Evolutionary conservation across 176 grass and related monocot genomes (phyloP).

Genomic region (Bothriochloa decipiens): DNA sequence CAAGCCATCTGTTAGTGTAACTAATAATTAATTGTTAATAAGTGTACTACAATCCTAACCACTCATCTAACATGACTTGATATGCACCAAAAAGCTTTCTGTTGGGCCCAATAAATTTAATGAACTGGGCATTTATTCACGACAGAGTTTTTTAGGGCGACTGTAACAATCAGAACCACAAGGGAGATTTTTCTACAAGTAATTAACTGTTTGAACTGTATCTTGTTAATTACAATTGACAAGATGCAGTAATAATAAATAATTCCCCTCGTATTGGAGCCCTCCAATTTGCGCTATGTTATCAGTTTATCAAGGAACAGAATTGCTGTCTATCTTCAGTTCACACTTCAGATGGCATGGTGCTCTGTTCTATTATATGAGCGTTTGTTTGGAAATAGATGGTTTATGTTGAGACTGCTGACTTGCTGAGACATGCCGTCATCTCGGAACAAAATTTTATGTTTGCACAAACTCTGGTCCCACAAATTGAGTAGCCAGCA

Average conservation of each 20-base stretch:
- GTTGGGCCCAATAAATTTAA: neutral
- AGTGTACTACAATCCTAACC: neutral
- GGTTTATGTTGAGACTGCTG: conserved; percentile 15
- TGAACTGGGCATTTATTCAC: neutral
- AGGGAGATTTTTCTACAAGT: neutral
- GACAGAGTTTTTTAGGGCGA: neutral
- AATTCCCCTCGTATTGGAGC: neutral
- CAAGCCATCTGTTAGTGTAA: neutral
- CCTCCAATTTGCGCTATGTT: neutral
- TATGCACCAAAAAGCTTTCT: neutral
- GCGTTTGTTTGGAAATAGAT: conserved; percentile 11
- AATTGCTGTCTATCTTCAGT: conserved; percentile 8
- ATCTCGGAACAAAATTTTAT: neutral
- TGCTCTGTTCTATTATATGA: neutral
- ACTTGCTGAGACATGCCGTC: neutral
- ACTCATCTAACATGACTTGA: neutral
- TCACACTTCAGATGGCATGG: neutral
- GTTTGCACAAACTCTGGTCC: neutral
- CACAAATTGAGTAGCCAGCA: conserved; percentile 13
- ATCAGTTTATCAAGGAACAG: neutral
- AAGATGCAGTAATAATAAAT: neutral
- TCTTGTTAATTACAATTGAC: conserved; percentile 5
- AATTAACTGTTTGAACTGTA: neutral
- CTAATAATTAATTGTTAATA: neutral
- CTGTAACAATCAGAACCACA: neutral